Evolutionary conservation across 805 yeast species (phyloP).

Genomic region (Candida tallmaniae): DNA sequence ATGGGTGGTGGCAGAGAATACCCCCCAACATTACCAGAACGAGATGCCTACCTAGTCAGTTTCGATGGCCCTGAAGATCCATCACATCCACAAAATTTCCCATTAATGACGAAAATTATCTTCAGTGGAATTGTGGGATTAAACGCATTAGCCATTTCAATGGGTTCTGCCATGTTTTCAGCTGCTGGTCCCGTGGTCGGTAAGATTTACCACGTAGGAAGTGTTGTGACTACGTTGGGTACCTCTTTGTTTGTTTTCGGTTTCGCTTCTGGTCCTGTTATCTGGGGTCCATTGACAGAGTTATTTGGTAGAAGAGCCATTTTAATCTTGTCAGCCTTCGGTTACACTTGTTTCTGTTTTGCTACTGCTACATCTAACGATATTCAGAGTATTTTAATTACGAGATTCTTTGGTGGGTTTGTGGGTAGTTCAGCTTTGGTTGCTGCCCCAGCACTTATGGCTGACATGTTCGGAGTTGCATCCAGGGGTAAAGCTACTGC

Average conservation of each 20-base stretch:
- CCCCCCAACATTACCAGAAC: slow-evolving; percentile 58
- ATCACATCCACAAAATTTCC: slow-evolving; percentile 76
- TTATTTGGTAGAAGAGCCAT: slow-evolving; percentile 38
- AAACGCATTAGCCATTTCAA: slow-evolving; percentile 44
- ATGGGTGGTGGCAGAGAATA: slow-evolving; percentile 68
- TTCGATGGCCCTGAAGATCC: slow-evolving; percentile 82
- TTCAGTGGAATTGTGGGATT: slow-evolving; percentile 25
- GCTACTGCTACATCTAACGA: slow-evolving; percentile 79
- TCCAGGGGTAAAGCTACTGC: slow-evolving; percentile 74
- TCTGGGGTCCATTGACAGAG: slow-evolving; percentile 54
- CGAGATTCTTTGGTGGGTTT: slow-evolving; percentile 77
- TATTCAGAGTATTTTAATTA: slow-evolving; percentile 68
- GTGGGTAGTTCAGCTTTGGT: slow-evolving; percentile 84
- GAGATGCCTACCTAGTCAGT: slow-evolving; percentile 57
- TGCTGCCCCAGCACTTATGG: slow-evolving; percentile 80
- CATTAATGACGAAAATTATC: slow-evolving; percentile 24
- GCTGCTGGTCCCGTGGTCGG: slow-evolving; percentile 50
- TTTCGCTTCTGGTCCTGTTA: slow-evolving; percentile 86
- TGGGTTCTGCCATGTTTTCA: slow-evolving; percentile 84
- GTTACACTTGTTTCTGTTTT: slow-evolving; percentile 39
- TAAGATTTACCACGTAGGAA: slow-evolving; percentile 51
- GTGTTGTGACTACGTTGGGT: slow-evolving; percentile 68
- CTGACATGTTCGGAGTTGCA: slow-evolving; percentile 67
- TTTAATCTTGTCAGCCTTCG: slow-evolving; percentile 38
- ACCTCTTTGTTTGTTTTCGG: slow-evolving; percentile 84